phyloP scores from a whole-genome alignment of 1,284 basidiomycete genomes.

The Irpex rosettiformis region DNA sequence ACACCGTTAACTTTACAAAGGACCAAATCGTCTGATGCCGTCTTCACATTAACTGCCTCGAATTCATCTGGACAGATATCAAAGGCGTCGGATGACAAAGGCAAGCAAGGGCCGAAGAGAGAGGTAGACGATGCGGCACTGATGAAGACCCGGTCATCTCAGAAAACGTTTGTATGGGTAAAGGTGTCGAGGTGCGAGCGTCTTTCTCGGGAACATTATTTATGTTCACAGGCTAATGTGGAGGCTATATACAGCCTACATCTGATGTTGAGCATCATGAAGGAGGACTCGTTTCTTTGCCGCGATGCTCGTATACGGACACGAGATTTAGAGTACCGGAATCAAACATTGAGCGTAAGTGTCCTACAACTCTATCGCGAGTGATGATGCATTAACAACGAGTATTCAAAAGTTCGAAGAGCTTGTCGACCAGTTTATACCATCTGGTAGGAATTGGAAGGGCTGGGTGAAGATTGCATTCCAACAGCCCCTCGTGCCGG shows the following conservation, averaged over 20 bases:
- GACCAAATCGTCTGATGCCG: constrained; percentile 28
- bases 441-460: constrained; percentile 71
- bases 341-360: constrained; percentile 84
- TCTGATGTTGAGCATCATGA: constrained; percentile 65
- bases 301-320: constrained; percentile 72
- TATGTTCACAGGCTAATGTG: neutral
- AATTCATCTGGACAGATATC: constrained; percentile 15
- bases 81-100: constrained; percentile 16
- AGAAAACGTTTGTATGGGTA: constrained; percentile 84
- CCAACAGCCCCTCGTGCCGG: constrained; percentile 70
- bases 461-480: constrained; percentile 83
- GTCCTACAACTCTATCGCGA: neutral
- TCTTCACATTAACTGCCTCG: constrained; percentile 15
- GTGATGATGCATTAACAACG: constrained; percentile 10
- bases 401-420: constrained; percentile 75
- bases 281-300: constrained; percentile 69
- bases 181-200: constrained; percentile 64
- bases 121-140: constrained; percentile 56
- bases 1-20: constrained; percentile 24
- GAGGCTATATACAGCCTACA: constrained; percentile 46
- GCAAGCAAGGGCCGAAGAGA: constrained; percentile 16
- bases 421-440: constrained; percentile 76
- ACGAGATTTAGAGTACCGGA: constrained; percentile 75
- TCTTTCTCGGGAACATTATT: constrained; percentile 10
- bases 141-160: constrained; percentile 74